Conservation (phyloP, 768 basidiomycete species). For the Russula sp. region DNA sequence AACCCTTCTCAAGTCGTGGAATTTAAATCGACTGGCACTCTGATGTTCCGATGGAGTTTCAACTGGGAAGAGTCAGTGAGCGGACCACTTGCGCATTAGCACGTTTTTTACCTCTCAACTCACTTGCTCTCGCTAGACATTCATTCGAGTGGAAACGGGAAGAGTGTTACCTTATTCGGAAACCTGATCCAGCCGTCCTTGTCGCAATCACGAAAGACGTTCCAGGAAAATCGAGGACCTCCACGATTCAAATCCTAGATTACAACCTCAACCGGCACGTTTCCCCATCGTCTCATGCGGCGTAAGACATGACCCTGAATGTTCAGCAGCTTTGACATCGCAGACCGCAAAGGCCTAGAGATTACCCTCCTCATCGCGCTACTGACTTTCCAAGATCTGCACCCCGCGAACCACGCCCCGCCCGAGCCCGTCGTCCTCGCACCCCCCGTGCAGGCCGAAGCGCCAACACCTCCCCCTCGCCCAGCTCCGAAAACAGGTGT, state of each 20-base stretch:
- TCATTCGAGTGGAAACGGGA: constrained; percentile 84
- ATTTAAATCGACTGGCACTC: constrained; percentile 63
- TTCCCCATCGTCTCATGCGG: not conserved
- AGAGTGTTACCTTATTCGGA: constrained; percentile 74
- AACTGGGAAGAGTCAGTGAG: constrained; percentile 72
- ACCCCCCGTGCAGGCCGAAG: not conserved
- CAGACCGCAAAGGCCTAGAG: constrained; percentile 80
- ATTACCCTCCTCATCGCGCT: constrained; percentile 71
- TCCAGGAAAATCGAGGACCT: constrained; percentile 54
- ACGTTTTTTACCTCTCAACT: not conserved
- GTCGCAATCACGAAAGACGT: constrained; percentile 77
- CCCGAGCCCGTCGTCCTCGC: constrained; percentile 1
- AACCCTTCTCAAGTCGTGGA: constrained; percentile 68
- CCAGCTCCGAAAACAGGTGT: constrained; percentile 59
- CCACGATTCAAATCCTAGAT: constrained; percentile 69
- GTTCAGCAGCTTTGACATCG: constrained; percentile 62
- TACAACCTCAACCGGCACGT: constrained; percentile 72
- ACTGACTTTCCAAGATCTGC: constrained; percentile 68
- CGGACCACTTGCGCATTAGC: not conserved
- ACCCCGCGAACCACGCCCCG: constrained; percentile 43
- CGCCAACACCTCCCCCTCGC: constrained; percentile 48
- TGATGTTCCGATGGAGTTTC: constrained; percentile 73
- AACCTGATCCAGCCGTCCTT: constrained; percentile 81
- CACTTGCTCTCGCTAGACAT: constrained; percentile 39
- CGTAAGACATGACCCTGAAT: not conserved